Conservation (phyloP, 2,329 filamentous ascomycete species). For the Xylaria arbuscula region DNA sequence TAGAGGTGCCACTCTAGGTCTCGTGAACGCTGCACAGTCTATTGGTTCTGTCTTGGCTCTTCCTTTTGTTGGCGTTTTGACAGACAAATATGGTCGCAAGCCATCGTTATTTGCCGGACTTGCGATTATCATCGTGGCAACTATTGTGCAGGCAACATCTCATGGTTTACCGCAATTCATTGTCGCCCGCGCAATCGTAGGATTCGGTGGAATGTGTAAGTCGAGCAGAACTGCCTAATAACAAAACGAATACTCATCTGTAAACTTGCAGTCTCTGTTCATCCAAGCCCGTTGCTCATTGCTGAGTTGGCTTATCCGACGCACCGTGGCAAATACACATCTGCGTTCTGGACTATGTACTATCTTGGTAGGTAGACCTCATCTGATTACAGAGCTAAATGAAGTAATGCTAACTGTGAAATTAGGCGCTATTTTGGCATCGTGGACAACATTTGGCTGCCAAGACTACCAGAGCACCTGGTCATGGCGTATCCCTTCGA, state of each 20-base stretch:
- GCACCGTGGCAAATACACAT: conserved; percentile 51
- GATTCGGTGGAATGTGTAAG: conserved; percentile 51
- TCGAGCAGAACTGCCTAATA: background rate
- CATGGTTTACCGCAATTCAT: conserved; percentile 52
- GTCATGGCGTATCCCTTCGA: conserved; percentile 51
- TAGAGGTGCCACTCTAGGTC: conserved; percentile 47
- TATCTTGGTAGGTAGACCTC: conserved; percentile 48
- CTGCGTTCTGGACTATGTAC: conserved; percentile 52
- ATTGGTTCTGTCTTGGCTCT: conserved; percentile 52
- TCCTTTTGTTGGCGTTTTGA: conserved; percentile 47
- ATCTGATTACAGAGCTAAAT: conserved; percentile 1
- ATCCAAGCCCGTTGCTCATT: conserved; percentile 52
- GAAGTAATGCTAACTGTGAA: conserved; percentile 3
- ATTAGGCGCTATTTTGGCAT: conserved; percentile 49
- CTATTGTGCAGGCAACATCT: conserved; percentile 53
- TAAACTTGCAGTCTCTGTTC: conserved; percentile 50
- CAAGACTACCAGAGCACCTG: conserved; percentile 40
- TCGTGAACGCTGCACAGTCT: conserved; percentile 49
- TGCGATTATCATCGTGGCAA: conserved; percentile 51
- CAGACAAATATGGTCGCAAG: conserved; percentile 51
- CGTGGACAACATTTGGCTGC: conserved; percentile 55
- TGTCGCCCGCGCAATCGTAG: conserved; percentile 53
- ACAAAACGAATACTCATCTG: background rate
- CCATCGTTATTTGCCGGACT: conserved; percentile 46
- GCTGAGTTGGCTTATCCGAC: conserved; percentile 52